Base-by-base conservation (phyloP, 768 basidiomycete genomes). In the Mycena pura region DNA sequence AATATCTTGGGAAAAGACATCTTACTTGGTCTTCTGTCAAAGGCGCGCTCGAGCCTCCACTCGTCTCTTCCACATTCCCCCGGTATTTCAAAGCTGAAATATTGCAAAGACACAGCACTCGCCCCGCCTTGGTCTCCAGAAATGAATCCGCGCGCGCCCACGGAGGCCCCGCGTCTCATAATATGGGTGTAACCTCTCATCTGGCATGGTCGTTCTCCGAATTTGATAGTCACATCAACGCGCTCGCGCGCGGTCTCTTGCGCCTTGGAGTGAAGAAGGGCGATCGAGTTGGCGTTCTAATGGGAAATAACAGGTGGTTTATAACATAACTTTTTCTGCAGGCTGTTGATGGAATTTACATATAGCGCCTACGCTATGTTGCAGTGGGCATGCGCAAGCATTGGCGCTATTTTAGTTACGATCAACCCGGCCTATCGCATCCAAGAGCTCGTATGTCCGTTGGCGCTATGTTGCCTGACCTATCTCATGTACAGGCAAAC, bases 311-410 rank as follows among this genome's bases (percentile, higher is more conserved):
- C 60, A 94, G 92, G 92, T 91, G 64, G 32, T 64, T 51, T 3
- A 25, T 24, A 38, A 32, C 19, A 1, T 44, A 19, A 14, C 7
- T 25, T 39, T 21, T n/a, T 21, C 36, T 27, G 27, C 10, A 8
- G 17, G 22, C 29, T 11, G 19, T 24, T 36, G n/a, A 38, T 54
- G 10, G 9, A 36, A 22, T 13, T 7, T 5, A 9, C 25, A 11
- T 15, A 3, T 62, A 93, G 92, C 68, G 80, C 90, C 17, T 95
- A 95, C 70, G 91, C 91, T 0, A 80, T 84, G 77, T 75, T 93
- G 22, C 92, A 95, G 67, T 93, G 91, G 92, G 92, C 92, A 3
- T 91, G 89, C 59, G 90, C 91, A n/a, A 86, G 84, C 48, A 82
- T 93, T 58, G 92, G 92, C n/a, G 92, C 90, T 13, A 86, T 93